Evolutionary conservation across 139 green algal genomes (phyloP).

Genomic region (Zygnema cylindricum): DNA sequence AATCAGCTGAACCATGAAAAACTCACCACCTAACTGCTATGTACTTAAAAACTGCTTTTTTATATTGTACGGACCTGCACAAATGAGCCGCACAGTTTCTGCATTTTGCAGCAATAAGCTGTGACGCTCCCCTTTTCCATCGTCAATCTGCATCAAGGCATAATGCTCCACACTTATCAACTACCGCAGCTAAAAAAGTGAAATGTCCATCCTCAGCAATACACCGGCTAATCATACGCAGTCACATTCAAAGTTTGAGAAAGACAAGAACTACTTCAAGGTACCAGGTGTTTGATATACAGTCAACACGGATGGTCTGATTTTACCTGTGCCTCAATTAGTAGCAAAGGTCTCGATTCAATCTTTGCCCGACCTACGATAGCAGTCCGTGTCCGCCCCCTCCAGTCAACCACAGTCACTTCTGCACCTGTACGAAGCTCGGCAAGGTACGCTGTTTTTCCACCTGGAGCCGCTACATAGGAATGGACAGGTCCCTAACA

Average conservation of each 20-base stretch:
- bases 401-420: slow-evolving; percentile 71
- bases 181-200: no score
- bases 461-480: slow-evolving; percentile 72
- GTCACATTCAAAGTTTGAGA: no score
- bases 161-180: no score
- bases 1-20: background rate
- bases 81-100: slow-evolving; percentile 87
- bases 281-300: no score
- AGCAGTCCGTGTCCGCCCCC: slow-evolving; percentile 65
- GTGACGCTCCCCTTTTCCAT: slow-evolving; percentile 16
- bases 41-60: background rate
- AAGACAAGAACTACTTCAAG: no score
- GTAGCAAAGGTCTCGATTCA: slow-evolving; percentile 69
- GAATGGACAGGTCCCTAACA: slow-evolving; percentile 75
- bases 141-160: background rate
- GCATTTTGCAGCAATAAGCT: slow-evolving; percentile 82
- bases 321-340: slow-evolving; percentile 58
- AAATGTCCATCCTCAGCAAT: no score
- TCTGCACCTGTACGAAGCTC: slow-evolving; percentile 71
- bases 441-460: slow-evolving; percentile 83
- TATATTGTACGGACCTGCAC: background rate
- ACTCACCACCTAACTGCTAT: background rate
- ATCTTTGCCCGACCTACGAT: slow-evolving; percentile 81
- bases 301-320: no score
- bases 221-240: no score